Percentiles rank a stretch among this genome's conserved stretches.
These are phyloP conservation scores for Tolypocladium tundrense DNA, from an alignment of 2,329 filamentous ascomycete species.

Conservation along the genomic window DNA sequence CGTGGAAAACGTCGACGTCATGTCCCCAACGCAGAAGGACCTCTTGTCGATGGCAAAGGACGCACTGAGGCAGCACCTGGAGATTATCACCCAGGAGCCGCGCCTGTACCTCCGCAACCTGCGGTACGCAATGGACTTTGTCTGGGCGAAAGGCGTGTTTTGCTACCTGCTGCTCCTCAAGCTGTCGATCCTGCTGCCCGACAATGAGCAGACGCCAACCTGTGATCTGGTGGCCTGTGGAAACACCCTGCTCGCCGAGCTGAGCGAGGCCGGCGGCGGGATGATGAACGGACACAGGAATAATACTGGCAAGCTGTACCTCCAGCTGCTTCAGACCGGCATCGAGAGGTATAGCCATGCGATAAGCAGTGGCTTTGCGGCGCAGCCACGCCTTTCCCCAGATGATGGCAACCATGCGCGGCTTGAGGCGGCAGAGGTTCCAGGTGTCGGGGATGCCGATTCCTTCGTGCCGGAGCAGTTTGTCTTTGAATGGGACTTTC, in stretches of 20 bases:
- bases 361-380: neutral
- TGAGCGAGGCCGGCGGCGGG: constrained; percentile 11
- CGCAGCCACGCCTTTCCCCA: neutral
- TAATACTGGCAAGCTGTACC: constrained; percentile 21
- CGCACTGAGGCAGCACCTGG: constrained; percentile 38
- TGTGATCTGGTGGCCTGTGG: constrained; percentile 10
- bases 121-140: constrained; percentile 45
- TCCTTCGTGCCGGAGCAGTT: constrained; percentile 45
- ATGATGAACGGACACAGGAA: constrained; percentile 12
- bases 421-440: neutral
- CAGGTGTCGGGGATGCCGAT: constrained; percentile 14
- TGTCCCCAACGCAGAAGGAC: constrained; percentile 35
- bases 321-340: constrained; percentile 13
- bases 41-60: constrained; percentile 39
- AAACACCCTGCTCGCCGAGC: constrained; percentile 11
- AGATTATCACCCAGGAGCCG: constrained; percentile 33
- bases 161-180: constrained; percentile 45
- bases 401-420: neutral
- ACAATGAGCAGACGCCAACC: constrained; percentile 13
- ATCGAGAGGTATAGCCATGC: constrained; percentile 9
- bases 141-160: constrained; percentile 48
- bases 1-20: constrained; percentile 23
- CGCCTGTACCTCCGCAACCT: constrained; percentile 38
- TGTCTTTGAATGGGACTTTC: constrained; percentile 48
- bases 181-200: constrained; percentile 36